Percentiles rank a stretch among this genome's conserved stretches.
phyloP scores from a whole-genome alignment of 305 asterid species.

The Fraxinus greggii region DNA sequence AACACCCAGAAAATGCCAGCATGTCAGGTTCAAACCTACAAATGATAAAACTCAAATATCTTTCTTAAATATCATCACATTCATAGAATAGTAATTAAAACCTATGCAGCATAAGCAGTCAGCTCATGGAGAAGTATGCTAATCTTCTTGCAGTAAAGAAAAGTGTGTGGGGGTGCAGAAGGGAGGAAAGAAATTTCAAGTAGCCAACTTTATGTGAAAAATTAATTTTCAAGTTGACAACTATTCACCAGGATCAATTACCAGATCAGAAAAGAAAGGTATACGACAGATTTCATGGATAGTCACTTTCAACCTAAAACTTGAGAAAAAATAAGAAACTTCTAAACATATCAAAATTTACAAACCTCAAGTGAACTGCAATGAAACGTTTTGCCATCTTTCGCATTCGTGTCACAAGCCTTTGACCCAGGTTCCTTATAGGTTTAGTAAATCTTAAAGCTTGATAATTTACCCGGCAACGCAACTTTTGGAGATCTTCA shows the following conservation, averaged over 20 bases:
- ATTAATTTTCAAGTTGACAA: neutral
- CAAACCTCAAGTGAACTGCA: constrained; percentile 96
- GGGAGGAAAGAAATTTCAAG: neutral
- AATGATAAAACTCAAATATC: constrained; percentile 17
- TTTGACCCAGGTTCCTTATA: constrained; percentile 74
- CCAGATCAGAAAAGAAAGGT: neutral
- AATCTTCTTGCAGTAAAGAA: neutral
- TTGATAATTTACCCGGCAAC: constrained; percentile 95
- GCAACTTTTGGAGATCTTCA: constrained; percentile 84
- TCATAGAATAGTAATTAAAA: constrained; percentile 14
- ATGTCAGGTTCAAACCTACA: constrained; percentile 97
- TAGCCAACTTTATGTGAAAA: neutral
- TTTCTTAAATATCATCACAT: constrained; percentile 11
- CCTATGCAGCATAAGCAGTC: constrained; percentile 10
- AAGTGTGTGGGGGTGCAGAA: neutral
- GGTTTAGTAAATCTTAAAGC: constrained; percentile 90
- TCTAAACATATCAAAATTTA: constrained; percentile 18
- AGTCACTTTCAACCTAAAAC: constrained; percentile 20
- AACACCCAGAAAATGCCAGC: constrained; percentile 98
- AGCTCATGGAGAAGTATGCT: neutral
- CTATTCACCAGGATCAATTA: neutral
- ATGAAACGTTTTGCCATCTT: constrained; percentile 85
- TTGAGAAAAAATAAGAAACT: constrained; percentile 12
- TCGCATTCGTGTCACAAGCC: constrained; percentile 77
- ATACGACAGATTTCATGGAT: neutral